Evolutionary conservation across 139 green algal species (phyloP).

Genomic region (Chlorella vulgaris): DNA sequence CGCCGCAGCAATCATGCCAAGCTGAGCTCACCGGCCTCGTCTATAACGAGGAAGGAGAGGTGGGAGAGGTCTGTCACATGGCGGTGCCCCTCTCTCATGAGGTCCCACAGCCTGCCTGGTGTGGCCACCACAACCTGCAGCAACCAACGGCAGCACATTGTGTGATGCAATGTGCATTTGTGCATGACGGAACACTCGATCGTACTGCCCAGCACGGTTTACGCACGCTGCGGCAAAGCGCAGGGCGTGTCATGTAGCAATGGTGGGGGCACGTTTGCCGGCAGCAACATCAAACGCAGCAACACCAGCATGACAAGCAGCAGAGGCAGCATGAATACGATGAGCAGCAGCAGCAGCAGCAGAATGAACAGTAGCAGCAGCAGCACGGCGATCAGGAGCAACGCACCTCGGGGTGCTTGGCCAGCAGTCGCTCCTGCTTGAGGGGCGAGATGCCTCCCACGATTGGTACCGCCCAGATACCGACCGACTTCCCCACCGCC

Average conservation of each 20-base stretch:
- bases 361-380: no score
- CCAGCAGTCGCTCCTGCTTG: constrained; percentile 92
- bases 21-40: constrained; percentile 74
- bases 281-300: no score
- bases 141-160: not conserved
- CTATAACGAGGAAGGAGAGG: constrained; percentile 83
- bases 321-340: no score
- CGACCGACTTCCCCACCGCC: constrained; percentile 21
- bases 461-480: constrained; percentile 81
- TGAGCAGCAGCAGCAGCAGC: no score
- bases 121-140: constrained; percentile 89
- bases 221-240: no score
- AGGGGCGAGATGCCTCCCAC: constrained; percentile 89
- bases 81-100: constrained; percentile 77
- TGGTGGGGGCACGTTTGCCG: no score
- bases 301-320: no score
- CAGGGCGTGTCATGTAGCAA: no score
- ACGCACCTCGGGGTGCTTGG: constrained; percentile 38
- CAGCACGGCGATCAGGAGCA: not conserved
- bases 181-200: no score
- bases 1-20: not conserved
- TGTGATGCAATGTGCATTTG: no score
- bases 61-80: constrained; percentile 70
- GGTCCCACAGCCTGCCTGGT: constrained; percentile 94
- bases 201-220: no score